Evolutionary conservation across 352 stramenopile species (phyloP), one percentile per base, ranked within the genome.

Genomic region (Aphanomyces astaci): DNA sequence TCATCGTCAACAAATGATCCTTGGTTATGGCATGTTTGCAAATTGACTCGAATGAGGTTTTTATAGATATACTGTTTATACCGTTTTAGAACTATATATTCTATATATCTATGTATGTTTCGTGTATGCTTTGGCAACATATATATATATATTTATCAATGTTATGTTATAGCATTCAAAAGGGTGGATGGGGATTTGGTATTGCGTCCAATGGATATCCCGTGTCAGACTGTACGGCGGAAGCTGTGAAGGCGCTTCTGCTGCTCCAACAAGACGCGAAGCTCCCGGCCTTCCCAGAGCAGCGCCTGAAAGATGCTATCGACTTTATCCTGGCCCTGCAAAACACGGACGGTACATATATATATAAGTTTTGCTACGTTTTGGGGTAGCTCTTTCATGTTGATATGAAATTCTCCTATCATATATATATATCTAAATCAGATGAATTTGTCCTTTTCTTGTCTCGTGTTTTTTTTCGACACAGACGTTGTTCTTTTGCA

Each of bases 141-240:
- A 15, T 56, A 15, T 33, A 33, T 7, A 30, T 13, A 13, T 56
- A 13, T 7, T 13, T 56, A 13, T 15, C 25, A 15, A n/a, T n/a
- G 11, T 59, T 32, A 22, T 11, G 15, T 0, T 7, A 9, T 59
- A 48, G 46, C 31, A 40, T 32, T n/a, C 39, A 55, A 27, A 71
- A 74, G 59, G 74, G 91, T 25, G 91, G 89, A 31, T 97, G 91
- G 91, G 88, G 89, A 19, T 97, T 97, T 72, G 88, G 76, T 15
- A 96, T 89, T 33, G 80, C 75, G 39, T 90, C 92, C 51, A 87
- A 97, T 75, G 89, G 89, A 65, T 97, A 90, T 88, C 91, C 91
- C 10, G 96, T 97, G 69, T 86, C 78, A 46, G 91, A 97, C 78
- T 97, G 91, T 74, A 97, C 89, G 28, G 79, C 77, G 28, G 91